Percentiles rank a stretch among this genome's conserved stretches.
These are phyloP conservation scores for Zygosaccharomyces bisporus DNA, from an alignment of 805 yeast genomes.

Conservation along the genomic window DNA sequence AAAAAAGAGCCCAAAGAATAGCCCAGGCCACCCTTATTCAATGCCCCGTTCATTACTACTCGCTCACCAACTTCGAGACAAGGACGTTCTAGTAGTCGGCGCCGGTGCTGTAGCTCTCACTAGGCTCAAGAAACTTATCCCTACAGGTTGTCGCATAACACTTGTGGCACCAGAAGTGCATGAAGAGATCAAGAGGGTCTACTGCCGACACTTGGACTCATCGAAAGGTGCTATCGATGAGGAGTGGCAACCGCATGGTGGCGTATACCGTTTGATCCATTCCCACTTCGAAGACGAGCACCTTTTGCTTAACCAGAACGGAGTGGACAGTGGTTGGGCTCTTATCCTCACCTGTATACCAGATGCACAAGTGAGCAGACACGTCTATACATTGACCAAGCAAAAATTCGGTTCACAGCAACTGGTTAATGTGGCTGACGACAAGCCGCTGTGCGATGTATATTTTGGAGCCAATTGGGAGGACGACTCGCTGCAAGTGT, in stretches of 20 bases:
- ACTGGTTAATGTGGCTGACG: conserved; percentile 37
- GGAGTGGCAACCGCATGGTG: conserved; percentile 17
- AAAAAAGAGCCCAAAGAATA: background rate
- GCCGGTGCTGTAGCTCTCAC: conserved; percentile 37
- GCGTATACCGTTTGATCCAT: conserved; percentile 20
- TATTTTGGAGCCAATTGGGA: conserved; percentile 36
- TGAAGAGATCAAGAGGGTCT: conserved; percentile 12
- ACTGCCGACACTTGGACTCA: conserved; percentile 9
- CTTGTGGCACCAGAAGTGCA: conserved; percentile 29
- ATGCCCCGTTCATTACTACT: conserved; percentile 23
- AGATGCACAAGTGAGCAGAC: conserved; percentile 22
- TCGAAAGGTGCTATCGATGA: conserved; percentile 3
- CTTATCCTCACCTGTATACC: conserved; percentile 33
- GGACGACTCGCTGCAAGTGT: conserved; percentile 18
- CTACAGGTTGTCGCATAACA: conserved; percentile 34
- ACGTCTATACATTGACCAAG: conserved; percentile 25
- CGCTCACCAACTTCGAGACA: conserved; percentile 29
- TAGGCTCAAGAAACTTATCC: conserved; percentile 31
- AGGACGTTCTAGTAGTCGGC: conserved; percentile 32
- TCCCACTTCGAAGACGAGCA: conserved; percentile 17
- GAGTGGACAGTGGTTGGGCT: conserved; percentile 23
- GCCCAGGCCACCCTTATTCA: conserved; percentile 14
- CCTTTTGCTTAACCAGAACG: conserved; percentile 19
- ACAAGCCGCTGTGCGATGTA: conserved; percentile 35
- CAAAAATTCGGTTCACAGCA: conserved; percentile 27